Evolutionary conservation across 1,284 basidiomycete genomes (phyloP).

Genomic region (Microbotryum scabiosae): DNA sequence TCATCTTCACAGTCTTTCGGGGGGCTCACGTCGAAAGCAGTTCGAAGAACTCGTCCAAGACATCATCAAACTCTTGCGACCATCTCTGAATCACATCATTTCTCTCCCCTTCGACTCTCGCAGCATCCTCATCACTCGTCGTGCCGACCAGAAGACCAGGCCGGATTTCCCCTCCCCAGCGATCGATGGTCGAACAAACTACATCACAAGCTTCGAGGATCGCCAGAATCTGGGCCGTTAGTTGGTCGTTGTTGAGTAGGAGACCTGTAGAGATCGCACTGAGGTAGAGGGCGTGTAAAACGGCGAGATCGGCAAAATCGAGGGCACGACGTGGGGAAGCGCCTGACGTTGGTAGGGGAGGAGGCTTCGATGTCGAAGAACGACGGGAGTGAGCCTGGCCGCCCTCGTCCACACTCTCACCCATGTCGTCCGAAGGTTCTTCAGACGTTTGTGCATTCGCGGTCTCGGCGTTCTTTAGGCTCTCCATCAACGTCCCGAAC

Average conservation of each 20-base stretch:
- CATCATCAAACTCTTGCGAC: neutral
- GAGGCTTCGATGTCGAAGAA: too few relatives aligned
- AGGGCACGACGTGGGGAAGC: neutral
- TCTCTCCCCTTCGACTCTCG: neutral
- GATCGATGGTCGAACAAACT: neutral
- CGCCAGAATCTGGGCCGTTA: neutral
- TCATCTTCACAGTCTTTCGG: too few relatives aligned
- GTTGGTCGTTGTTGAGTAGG: neutral
- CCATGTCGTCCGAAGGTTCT: neutral
- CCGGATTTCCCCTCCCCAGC: neutral
- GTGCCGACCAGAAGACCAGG: neutral
- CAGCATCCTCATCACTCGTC: neutral
- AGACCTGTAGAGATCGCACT: neutral
- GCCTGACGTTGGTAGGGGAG: neutral
- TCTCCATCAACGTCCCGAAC: neutral
- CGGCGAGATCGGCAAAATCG: neutral
- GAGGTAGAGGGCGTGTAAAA: conserved; percentile 1
- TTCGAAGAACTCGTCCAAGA: neutral
- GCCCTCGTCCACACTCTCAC: neutral
- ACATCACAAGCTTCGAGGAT: neutral
- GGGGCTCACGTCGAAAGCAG: neutral
- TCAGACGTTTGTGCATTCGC: neutral
- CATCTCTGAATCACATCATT: neutral
- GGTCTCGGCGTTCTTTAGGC: neutral
- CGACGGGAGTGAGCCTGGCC: too few relatives aligned